Evolutionary conservation across 257 asterid species (phyloP).

Genomic region (Solanum pimpinellifolium): DNA sequence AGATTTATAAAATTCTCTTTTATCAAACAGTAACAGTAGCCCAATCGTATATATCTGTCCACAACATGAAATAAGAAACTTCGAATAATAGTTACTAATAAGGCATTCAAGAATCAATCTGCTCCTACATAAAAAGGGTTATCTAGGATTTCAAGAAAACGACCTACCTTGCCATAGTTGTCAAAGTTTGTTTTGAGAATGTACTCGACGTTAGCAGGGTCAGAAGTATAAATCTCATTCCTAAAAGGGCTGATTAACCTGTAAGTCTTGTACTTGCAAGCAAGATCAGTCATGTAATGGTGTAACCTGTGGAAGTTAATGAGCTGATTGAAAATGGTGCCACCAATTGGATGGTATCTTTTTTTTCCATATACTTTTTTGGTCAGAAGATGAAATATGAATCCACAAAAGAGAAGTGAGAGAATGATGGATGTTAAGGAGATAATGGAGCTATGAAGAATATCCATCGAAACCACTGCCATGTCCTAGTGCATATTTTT

Average conservation of each 20-base stretch:
- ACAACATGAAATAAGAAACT: neutral
- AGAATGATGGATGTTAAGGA: conserved; percentile 9
- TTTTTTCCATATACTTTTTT: conserved; percentile 12
- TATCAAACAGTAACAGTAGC: neutral
- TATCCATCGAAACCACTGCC: conserved; percentile 1
- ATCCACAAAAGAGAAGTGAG: neutral
- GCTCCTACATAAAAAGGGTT: neutral
- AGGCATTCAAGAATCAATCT: neutral
- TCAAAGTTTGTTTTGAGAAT: conserved; percentile 54
- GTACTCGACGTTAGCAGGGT: conserved; percentile 55
- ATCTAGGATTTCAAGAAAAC: neutral
- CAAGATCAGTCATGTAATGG: conserved; percentile 63
- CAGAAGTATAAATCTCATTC: conserved; percentile 43
- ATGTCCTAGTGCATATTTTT: neutral
- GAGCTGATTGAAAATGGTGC: conserved; percentile 46
- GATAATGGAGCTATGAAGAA: neutral
- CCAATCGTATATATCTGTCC: neutral
- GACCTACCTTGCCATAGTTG: conserved; percentile 51
- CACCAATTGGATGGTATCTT: conserved; percentile 55
- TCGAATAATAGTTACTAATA: neutral
- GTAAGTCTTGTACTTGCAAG: conserved; percentile 41
- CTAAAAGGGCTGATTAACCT: conserved; percentile 41
- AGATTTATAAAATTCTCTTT: neutral
- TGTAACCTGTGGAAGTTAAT: conserved; percentile 45
- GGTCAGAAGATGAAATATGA: conserved; percentile 1